Evolutionary conservation across 331 rosid genomes (phyloP).

Genomic region (Arachis monticola): DNA sequence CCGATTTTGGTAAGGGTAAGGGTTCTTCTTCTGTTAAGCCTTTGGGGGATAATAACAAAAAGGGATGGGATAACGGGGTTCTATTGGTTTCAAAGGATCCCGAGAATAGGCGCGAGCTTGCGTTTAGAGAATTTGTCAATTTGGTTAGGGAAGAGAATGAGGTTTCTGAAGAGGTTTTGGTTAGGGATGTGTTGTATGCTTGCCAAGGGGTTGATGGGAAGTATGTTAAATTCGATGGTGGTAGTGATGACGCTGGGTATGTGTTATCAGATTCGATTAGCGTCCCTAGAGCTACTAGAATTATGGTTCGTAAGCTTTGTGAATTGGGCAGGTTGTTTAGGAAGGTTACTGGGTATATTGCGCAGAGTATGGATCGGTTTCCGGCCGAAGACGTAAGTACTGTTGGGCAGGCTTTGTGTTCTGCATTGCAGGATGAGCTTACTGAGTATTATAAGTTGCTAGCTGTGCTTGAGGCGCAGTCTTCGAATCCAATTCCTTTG

Average conservation of each 20-base stretch:
- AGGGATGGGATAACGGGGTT: slow-evolving; percentile 70
- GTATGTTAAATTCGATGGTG: slow-evolving; percentile 66
- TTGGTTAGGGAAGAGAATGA: slow-evolving; percentile 81
- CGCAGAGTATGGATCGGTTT: slow-evolving; percentile 75
- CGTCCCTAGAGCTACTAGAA: slow-evolving; percentile 69
- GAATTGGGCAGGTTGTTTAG: slow-evolving; percentile 87
- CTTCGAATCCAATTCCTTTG: slow-evolving; percentile 82
- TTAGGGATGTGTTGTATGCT: slow-evolving; percentile 86
- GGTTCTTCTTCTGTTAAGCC: slow-evolving; percentile 33
- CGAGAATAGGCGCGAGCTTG: slow-evolving; percentile 71
- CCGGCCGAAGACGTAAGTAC: slow-evolving; percentile 87
- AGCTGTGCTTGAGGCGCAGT: slow-evolving; percentile 87
- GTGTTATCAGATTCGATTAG: slow-evolving; percentile 59
- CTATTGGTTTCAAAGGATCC: slow-evolving; percentile 72
- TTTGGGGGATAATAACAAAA: slow-evolving; percentile 24
- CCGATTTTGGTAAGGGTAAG: slow-evolving; percentile 40
- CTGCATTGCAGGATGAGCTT: slow-evolving; percentile 94
- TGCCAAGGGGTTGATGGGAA: slow-evolving; percentile 94
- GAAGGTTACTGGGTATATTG: slow-evolving; percentile 74
- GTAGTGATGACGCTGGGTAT: slow-evolving; percentile 50
- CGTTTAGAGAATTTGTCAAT: slow-evolving; percentile 70
- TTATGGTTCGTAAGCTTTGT: slow-evolving; percentile 76
- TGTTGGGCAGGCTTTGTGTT: slow-evolving; percentile 89
- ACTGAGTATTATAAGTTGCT: slow-evolving; percentile 86
- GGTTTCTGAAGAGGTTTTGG: slow-evolving; percentile 78